Evolutionary conservation across 495 filamentous ascomycete species (phyloP).

Genomic region (Sphaerosporella brunnea): DNA sequence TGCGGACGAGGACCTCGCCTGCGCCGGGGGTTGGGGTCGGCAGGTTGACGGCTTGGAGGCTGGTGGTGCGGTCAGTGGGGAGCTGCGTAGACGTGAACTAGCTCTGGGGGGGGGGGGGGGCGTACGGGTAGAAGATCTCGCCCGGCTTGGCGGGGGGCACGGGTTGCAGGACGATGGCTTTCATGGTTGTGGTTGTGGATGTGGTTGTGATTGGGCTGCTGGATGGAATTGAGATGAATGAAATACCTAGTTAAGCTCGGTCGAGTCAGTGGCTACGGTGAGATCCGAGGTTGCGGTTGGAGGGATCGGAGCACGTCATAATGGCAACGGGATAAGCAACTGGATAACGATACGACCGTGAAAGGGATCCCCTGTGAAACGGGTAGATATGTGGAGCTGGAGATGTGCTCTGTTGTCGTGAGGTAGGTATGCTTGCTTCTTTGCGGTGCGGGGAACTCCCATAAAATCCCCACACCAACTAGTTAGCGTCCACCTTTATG

Average conservation of each 20-base stretch:
- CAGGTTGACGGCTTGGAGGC: conserved; percentile 42
- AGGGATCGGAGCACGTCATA: too few relatives aligned
- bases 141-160: conserved; percentile 42
- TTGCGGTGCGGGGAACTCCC: too few relatives aligned
- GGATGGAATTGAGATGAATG: background rate
- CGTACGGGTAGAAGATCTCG: conserved; percentile 63
- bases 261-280: background rate
- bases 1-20: conserved; percentile 46
- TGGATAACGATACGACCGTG: too few relatives aligned
- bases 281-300: background rate
- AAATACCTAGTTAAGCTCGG: too few relatives aligned
- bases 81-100: background rate
- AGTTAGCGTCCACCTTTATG: too few relatives aligned
- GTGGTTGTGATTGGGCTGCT: background rate
- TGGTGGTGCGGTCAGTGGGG: conserved; percentile 23
- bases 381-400: too few relatives aligned
- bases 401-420: too few relatives aligned
- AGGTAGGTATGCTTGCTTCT: too few relatives aligned
- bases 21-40: conserved; percentile 38
- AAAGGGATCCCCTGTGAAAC: too few relatives aligned
- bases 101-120: conserved; percentile 17
- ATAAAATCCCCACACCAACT: too few relatives aligned
- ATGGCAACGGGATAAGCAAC: too few relatives aligned
- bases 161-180: conserved; percentile 4
- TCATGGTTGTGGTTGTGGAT: background rate